Base-by-base conservation (phyloP, 2,329 filamentous ascomycete genomes). In the Nannizziopsis barbatae region DNA sequence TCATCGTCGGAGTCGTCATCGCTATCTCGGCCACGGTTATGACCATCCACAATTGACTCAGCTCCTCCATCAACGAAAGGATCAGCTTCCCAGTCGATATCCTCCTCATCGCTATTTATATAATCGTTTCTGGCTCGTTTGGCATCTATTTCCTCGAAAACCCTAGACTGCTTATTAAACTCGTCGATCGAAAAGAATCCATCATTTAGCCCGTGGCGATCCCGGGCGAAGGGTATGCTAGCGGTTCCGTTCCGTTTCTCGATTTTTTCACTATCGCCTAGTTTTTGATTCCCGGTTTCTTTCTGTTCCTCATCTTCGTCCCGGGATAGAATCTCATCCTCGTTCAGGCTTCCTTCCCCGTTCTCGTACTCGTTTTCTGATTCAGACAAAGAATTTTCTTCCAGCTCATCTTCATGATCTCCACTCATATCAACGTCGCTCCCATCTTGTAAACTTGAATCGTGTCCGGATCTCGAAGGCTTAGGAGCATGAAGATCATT, bases 141-240 rank as follows among this genome's bases (percentile, higher is more conserved):
- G 22, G 78, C 77, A 63, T 96, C 90, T 14, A 50, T n/a, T 55
- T 86, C 80, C 65, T 98, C 92, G 42, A 95, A 80, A 62, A 83
- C 84, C 59, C 94, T 86, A 1, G 88, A 86, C 62, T 93, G 86
- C 62, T 83, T 86, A 73, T 98, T 98, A 76, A 98, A 98, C 51
- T 93, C 81, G 59, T 96, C 89, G 58, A 98, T 90, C 12, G 87
- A 94, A 70, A 98, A 98, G 71, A 98, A 98, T 4, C 88, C 90
- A 61, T 98, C 92, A 60, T 98, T 96, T 30, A 98, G 77, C 5
- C 88, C 87, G 60, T 92, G 75, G 3, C 81, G 80, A 60, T 96
- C 88, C 10, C 44, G 30, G 5, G 36, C 32, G 15, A 47, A 47
- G 11, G 38, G 17, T 15, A 27, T 27, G 15, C 30, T 27, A 36